These are phyloP conservation scores for Scheffersomyces coipomensis DNA, from an alignment of 805 yeast genomes.

Conservation along the genomic window DNA sequence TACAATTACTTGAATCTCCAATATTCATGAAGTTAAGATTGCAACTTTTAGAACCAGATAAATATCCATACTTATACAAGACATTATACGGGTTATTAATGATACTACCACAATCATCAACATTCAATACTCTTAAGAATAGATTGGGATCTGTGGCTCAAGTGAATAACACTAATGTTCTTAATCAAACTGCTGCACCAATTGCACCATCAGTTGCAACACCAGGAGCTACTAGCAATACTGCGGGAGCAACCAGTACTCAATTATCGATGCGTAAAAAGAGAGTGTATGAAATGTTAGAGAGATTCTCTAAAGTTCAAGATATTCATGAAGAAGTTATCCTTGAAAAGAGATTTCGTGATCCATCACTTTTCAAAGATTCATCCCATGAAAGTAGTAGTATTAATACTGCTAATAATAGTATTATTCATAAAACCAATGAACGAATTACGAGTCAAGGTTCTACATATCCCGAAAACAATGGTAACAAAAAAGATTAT, in stretches of 20 bases:
- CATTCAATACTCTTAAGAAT: conserved; percentile 78
- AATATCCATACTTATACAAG: conserved; percentile 76
- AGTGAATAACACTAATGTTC: not conserved
- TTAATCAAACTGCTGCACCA: conserved; percentile 1
- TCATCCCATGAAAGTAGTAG: not conserved
- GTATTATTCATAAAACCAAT: not conserved
- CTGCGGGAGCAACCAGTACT: conserved; percentile 9
- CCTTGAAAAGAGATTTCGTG: conserved; percentile 1
- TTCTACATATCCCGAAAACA: not conserved
- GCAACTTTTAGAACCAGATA: conserved; percentile 85
- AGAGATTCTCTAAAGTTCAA: conserved; percentile 33
- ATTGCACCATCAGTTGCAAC: not conserved
- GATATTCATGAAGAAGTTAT: conserved; percentile 25
- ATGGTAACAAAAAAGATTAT: conserved; percentile 4
- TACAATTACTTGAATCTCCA: conserved; percentile 89
- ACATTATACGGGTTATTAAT: conserved; percentile 89
- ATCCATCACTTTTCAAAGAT: not conserved
- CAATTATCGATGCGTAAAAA: conserved; percentile 37
- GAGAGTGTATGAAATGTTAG: conserved; percentile 41
- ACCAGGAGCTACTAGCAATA: conserved; percentile 7
- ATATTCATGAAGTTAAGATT: conserved; percentile 83
- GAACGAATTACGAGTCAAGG: not conserved
- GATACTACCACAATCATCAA: conserved; percentile 92
- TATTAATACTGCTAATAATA: not conserved
- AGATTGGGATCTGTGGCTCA: conserved; percentile 42